Evolutionary conservation across 2,329 filamentous ascomycete genomes (phyloP), one percentile per base, ranked within the genome.

Genomic region (Colletotrichum karsti): DNA sequence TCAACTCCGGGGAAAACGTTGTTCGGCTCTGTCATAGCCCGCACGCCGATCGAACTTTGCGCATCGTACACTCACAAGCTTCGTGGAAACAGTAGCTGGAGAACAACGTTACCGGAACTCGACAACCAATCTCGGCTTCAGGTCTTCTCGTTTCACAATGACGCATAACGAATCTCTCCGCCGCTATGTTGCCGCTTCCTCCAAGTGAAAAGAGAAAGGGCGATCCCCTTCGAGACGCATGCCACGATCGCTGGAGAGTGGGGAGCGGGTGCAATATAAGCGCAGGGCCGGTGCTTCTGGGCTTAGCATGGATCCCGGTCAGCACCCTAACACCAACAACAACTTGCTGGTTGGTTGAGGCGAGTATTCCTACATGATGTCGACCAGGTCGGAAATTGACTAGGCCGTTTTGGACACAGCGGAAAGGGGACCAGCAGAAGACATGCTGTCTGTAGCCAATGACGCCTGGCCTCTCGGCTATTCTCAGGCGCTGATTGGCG

Each of bases 201-300:
- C 33, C 5, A 35, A 15, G 9, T 13, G 10, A 35, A 5, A 5
- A 35, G 10, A 53, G 42, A 42, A 22, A 54, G n/a, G n/a, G n/a
- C n/a, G n/a, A n/a, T n/a, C n/a, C n/a, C n/a, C n/a, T n/a, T n/a
- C n/a, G n/a, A n/a, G n/a, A n/a, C n/a, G n/a, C n/a, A n/a, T n/a
- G n/a, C n/a, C n/a, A n/a, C n/a, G n/a, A n/a, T n/a, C n/a, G 26
- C 50, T 33, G 42, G 24, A 18, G 30, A 50, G 22, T 33, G n/a
- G 8, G 20, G 24, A 44, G 26, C 55, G 46, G 58, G 42, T 67
- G 24, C 33, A 26, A 51, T 39, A 37, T 60, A 55, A 64, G 57
- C 63, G 42, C 50, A 63, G 12, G 35, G 57, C 28, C 56, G 39
- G 48, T 65, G 39, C 63, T 54, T 62, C 41, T 63, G 26, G n/a